These are phyloP conservation scores for Begonia loranthoides DNA, from an alignment of 306 rosid genomes.

Conservation along the genomic window DNA sequence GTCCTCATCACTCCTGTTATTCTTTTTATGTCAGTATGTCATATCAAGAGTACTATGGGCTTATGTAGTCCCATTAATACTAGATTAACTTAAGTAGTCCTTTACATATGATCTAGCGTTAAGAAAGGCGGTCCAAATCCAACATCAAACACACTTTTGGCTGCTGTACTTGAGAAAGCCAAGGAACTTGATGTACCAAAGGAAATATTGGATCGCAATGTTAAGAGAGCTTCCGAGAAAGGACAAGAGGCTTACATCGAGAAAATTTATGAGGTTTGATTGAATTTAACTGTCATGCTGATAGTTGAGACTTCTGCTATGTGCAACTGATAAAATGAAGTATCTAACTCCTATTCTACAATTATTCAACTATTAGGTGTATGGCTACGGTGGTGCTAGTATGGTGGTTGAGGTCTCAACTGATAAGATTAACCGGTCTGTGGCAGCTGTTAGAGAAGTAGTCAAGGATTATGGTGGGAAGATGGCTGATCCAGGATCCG, in stretches of 20 bases:
- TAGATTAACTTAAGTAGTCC: neutral
- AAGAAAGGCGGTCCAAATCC: slow-evolving; percentile 80
- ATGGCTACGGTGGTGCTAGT: slow-evolving; percentile 91
- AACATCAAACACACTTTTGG: slow-evolving; percentile 48
- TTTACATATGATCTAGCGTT: slow-evolving; percentile 31
- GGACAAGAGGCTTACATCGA: slow-evolving; percentile 88
- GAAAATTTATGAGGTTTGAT: slow-evolving; percentile 60
- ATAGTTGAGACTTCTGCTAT: too few relatives aligned
- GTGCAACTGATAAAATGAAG: too few relatives aligned
- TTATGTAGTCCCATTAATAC: neutral
- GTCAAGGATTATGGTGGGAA: slow-evolving; percentile 82
- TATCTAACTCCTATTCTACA: neutral
- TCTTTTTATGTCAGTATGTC: too few relatives aligned
- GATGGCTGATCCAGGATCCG: slow-evolving; percentile 95
- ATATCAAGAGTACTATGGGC: neutral
- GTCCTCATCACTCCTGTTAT: neutral
- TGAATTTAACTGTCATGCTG: too few relatives aligned
- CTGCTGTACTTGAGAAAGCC: slow-evolving; percentile 68
- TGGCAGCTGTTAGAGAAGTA: slow-evolving; percentile 74
- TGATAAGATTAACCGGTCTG: slow-evolving; percentile 70
- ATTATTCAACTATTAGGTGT: slow-evolving; percentile 37
- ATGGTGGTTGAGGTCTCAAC: slow-evolving; percentile 87
- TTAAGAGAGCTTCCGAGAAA: slow-evolving; percentile 81
- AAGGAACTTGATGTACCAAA: slow-evolving; percentile 94
- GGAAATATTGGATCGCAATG: slow-evolving; percentile 79